Conservation (phyloP, 768 basidiomycete genomes). For the Tricholoma flavovirens region DNA sequence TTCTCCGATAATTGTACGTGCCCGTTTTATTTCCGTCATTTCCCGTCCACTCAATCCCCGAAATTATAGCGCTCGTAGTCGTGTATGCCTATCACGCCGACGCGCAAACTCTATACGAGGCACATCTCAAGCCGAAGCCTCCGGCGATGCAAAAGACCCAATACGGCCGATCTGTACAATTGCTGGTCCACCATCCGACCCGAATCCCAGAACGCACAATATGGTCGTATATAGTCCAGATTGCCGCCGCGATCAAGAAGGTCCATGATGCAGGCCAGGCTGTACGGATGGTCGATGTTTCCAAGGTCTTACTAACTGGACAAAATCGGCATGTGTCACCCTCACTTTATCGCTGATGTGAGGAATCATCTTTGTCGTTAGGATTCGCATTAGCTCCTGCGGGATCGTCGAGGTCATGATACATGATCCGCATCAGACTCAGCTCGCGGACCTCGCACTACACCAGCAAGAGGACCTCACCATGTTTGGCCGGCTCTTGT, state of each 20-base stretch:
- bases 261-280: slow-evolving; percentile 81
- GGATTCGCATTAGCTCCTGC: slow-evolving; percentile 82
- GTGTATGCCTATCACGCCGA: slow-evolving; percentile 87
- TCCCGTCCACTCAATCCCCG: neutral
- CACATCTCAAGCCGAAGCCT: slow-evolving; percentile 60
- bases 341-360: neutral
- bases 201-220: slow-evolving; percentile 72
- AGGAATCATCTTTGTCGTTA: slow-evolving; percentile 18
- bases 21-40: neutral
- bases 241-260: slow-evolving; percentile 80
- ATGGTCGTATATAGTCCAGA: slow-evolving; percentile 92
- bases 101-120: slow-evolving; percentile 75
- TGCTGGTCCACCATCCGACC: slow-evolving; percentile 17
- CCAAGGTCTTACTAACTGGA: slow-evolving; percentile 83
- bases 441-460: slow-evolving; percentile 35
- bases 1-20: slow-evolving; percentile 88
- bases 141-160: slow-evolving; percentile 18
- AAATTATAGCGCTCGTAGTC: slow-evolving; percentile 71
- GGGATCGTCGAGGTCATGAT: slow-evolving; percentile 83
- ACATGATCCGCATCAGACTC: slow-evolving; percentile 54
- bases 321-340: slow-evolving; percentile 63
- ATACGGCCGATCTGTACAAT: slow-evolving; percentile 18
- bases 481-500: slow-evolving; percentile 80
- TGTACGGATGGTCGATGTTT: slow-evolving; percentile 75
- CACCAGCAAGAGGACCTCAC: slow-evolving; percentile 86